These are phyloP conservation scores for Dryas octopetala DNA, from an alignment of 306 rosid species.

Conservation along the genomic window DNA sequence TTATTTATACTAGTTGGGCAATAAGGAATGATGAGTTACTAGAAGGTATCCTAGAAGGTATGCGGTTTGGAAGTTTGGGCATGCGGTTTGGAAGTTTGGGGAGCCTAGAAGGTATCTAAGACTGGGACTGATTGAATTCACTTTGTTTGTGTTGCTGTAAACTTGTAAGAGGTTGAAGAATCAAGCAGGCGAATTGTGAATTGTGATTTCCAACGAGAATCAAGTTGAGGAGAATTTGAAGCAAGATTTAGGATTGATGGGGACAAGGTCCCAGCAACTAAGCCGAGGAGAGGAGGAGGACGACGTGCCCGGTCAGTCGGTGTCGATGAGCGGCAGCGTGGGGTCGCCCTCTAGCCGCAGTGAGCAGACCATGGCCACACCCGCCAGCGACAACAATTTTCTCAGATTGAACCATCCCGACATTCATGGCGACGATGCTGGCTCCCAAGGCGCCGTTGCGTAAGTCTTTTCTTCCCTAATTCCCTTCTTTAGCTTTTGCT, in stretches of 20 bases:
- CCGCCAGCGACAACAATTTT: constrained; percentile 61
- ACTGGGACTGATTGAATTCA: background rate
- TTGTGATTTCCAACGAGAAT: no score
- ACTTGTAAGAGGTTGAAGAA: no score
- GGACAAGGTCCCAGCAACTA: constrained; percentile 57
- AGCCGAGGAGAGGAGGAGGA: constrained; percentile 63
- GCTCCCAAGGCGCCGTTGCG: constrained; percentile 75
- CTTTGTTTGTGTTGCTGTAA: background rate
- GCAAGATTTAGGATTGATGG: constrained; percentile 40
- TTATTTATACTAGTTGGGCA: background rate
- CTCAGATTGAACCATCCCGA: constrained; percentile 68
- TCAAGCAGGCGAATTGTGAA: no score
- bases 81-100: no score
- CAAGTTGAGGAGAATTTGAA: no score
- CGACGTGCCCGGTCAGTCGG: constrained; percentile 66
- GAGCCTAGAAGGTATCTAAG: background rate
- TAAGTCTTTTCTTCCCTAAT: constrained; percentile 31
- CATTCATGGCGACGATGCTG: constrained; percentile 79
- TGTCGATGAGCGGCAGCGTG: constrained; percentile 81
- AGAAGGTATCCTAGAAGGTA: background rate
- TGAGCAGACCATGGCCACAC: constrained; percentile 90
- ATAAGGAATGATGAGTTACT: background rate
- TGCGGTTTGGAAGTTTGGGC: no score
- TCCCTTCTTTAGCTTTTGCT: background rate
- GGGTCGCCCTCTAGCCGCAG: constrained; percentile 93